Percentiles rank a stretch among this genome's conserved stretches.
Evolutionary conservation across 2,329 filamentous ascomycete species (phyloP).

Genomic region (Aspergillus aculeatinus): DNA sequence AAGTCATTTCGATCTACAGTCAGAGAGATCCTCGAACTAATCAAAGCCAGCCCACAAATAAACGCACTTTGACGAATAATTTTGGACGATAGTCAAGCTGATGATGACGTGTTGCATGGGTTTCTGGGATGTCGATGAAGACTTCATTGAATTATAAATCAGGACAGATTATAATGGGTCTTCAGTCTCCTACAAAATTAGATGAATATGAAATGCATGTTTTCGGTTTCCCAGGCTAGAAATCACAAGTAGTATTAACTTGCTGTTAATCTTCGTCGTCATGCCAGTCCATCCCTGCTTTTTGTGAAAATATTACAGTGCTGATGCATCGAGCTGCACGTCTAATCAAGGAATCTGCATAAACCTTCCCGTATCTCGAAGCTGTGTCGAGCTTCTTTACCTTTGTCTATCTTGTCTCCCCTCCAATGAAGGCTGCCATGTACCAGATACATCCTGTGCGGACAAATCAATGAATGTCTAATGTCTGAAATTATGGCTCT

Average conservation of each 20-base stretch:
- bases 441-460: too few species aligned
- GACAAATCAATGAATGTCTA: too few species aligned
- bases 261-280: too few species aligned
- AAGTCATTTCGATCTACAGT: constrained; percentile 24
- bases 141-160: constrained; percentile 21
- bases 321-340: too few species aligned
- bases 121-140: constrained; percentile 24
- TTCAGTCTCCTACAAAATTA: background rate
- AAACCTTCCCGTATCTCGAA: too few species aligned
- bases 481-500: too few species aligned
- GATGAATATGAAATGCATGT: background rate
- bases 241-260: background rate
- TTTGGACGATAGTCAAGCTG: constrained; percentile 9
- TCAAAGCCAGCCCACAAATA: constrained; percentile 37
- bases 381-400: too few species aligned
- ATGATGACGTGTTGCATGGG: constrained; percentile 24
- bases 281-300: too few species aligned
- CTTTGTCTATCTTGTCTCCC: too few species aligned
- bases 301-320: too few species aligned
- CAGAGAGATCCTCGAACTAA: constrained; percentile 11
- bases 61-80: constrained; percentile 12
- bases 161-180: background rate
- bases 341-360: too few species aligned
- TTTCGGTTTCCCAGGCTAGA: background rate
- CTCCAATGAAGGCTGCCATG: too few species aligned